Evolutionary conservation across 108 stramenopile genomes (phyloP).

Genomic region (Poteriospumella lacustris): DNA sequence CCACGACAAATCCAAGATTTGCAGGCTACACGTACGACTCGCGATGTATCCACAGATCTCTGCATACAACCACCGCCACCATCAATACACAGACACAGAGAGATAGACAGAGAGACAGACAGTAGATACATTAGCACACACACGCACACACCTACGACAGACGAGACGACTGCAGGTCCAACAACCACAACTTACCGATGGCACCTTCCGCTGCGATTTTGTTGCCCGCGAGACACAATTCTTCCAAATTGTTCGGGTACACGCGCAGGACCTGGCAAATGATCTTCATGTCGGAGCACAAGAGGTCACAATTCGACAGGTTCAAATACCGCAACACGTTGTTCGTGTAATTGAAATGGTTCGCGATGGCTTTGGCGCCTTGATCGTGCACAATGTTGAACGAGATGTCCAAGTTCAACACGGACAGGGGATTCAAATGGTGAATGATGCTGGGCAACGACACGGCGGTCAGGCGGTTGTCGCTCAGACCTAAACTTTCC

Average conservation of each 20-base stretch:
- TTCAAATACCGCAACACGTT: conserved; percentile 1
- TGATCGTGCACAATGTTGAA: background rate
- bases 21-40: background rate
- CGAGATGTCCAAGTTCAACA: conserved; percentile 14
- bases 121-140: background rate
- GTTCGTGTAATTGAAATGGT: background rate
- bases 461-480: conserved; percentile 5
- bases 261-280: background rate
- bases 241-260: background rate
- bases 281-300: background rate
- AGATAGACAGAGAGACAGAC: background rate
- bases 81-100: too few species aligned
- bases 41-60: background rate
- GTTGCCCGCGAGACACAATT: conserved; percentile 9
- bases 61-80: too few species aligned
- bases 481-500: conserved; percentile 23
- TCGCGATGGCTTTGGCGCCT: background rate
- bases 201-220: background rate
- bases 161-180: background rate
- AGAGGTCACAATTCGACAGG: background rate
- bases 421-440: background rate
- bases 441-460: background rate
- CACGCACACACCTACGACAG: background rate
- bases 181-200: background rate
- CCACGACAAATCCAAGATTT: conserved; percentile 22